These are phyloP conservation scores for Mycena vulgaris DNA, from an alignment of 768 basidiomycete genomes.

Conservation along the genomic window DNA sequence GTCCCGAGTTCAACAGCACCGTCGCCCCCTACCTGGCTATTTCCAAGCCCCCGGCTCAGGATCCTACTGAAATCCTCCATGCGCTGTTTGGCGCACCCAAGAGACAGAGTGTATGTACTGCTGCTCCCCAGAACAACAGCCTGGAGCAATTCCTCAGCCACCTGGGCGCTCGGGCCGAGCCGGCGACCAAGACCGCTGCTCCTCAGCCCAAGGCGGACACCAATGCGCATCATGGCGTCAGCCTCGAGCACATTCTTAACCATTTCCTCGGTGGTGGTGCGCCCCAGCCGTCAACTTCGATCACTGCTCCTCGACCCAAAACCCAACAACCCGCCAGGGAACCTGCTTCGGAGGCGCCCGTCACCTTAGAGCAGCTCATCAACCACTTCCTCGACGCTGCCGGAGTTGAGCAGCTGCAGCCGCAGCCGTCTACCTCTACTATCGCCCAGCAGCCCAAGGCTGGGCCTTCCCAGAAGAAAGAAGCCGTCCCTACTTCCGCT, in stretches of 20 bases:
- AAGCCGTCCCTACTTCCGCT: background rate
- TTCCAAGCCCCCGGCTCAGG: background rate
- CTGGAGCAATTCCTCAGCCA: constrained; percentile 17
- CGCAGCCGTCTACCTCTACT: background rate
- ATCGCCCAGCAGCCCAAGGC: background rate
- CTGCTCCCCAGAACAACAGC: background rate
- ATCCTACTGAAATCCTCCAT: background rate
- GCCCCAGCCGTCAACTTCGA: background rate
- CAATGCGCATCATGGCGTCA: background rate
- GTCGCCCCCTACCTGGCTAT: background rate
- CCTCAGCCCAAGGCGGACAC: background rate
- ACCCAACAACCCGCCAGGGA: constrained; percentile 9
- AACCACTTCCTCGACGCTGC: background rate
- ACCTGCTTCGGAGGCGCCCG: too few relatives aligned
- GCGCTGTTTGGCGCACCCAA: background rate
- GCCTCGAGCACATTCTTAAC: constrained; percentile 12
- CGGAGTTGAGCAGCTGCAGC: background rate
- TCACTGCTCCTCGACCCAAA: constrained; percentile 1
- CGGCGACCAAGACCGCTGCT: constrained; percentile 5
- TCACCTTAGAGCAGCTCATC: too few relatives aligned
- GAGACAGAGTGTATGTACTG: constrained; percentile 16
- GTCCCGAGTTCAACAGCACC: constrained; percentile 6
- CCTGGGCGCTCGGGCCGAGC: background rate
- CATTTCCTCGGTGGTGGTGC: constrained; percentile 1
- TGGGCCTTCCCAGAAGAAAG: constrained; percentile 4